Percentiles rank a stretch among this genome's conserved stretches.
These are phyloP conservation scores for Apiospora rasikravindrae DNA, from an alignment of 2,329 filamentous ascomycete species.

Conservation along the genomic window DNA sequence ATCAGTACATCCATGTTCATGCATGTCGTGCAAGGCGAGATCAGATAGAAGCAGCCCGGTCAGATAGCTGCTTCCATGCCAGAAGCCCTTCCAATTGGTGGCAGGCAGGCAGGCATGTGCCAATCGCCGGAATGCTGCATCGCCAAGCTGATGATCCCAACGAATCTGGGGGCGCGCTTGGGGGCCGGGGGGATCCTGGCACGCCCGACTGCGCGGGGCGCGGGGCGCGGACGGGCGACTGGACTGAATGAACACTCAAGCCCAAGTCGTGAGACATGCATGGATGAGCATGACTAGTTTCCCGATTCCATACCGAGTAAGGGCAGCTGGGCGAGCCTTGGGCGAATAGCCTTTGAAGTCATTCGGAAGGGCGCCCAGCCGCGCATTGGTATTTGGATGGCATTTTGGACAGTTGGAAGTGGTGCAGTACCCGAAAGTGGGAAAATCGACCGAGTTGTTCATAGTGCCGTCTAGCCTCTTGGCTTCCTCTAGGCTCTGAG, in stretches of 20 bases:
- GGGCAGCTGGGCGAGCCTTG: background rate
- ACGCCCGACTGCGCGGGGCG: background rate
- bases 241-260: background rate
- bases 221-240: background rate
- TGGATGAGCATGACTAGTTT: background rate
- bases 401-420: background rate
- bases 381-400: background rate
- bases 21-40: background rate
- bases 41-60: background rate
- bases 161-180: background rate
- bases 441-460: background rate
- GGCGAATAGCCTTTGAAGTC: background rate
- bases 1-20: background rate
- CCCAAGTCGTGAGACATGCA: background rate
- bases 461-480: background rate
- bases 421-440: background rate
- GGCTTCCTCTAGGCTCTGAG: background rate
- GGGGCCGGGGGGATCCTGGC: background rate
- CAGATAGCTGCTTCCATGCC: background rate
- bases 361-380: background rate
- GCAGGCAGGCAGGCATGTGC: background rate
- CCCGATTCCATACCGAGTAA: background rate
- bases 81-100: background rate
- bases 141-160: slow-evolving; percentile 10
- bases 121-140: background rate